phyloP scores from a whole-genome alignment of 768 basidiomycete genomes.

The Lactarius pseudohatsudake region DNA sequence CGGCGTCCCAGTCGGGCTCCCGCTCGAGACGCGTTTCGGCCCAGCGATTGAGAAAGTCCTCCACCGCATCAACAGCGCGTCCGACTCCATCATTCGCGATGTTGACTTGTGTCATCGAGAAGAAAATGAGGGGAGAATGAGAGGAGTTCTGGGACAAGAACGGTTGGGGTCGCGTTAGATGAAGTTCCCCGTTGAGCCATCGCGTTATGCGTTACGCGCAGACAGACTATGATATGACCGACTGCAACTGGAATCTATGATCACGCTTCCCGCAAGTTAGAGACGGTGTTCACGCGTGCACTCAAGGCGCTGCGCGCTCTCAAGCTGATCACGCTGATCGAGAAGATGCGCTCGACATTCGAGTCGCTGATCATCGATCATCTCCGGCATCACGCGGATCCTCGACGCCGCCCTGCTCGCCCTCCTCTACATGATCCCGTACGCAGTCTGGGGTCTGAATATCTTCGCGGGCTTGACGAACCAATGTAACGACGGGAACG shows the following conservation, averaged over 20 bases:
- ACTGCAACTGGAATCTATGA: too few relatives aligned
- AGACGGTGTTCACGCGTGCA: slow-evolving; percentile 76
- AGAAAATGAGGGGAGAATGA: slow-evolving; percentile 84
- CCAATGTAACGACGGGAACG: slow-evolving; percentile 71
- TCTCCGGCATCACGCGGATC: slow-evolving; percentile 82
- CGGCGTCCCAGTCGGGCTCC: slow-evolving; percentile 54
- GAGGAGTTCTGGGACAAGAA: slow-evolving; percentile 69
- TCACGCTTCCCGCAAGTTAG: too few relatives aligned
- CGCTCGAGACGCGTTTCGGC: slow-evolving; percentile 58
- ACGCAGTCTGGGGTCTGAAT: slow-evolving; percentile 91
- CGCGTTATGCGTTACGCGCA: too few relatives aligned
- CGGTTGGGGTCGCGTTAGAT: slow-evolving; percentile 37
- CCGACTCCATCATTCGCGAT: slow-evolving; percentile 77
- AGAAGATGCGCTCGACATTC: slow-evolving; percentile 84
- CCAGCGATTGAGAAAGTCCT: slow-evolving; percentile 74
- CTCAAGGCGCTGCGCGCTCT: slow-evolving; percentile 88
- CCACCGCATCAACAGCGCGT: slow-evolving; percentile 76
- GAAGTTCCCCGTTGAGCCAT: background rate
- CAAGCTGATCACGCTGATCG: slow-evolving; percentile 85
- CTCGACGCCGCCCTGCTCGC: slow-evolving; percentile 88
- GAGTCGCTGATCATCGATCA: slow-evolving; percentile 81
- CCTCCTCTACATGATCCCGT: slow-evolving; percentile 88
- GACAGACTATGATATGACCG: too few relatives aligned
- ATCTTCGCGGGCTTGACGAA: slow-evolving; percentile 88
- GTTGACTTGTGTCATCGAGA: slow-evolving; percentile 85